Evolutionary conservation across 371 early-diverging fungal species (phyloP), one percentile per base, ranked within the genome.

Genomic region (Mucor indicus): DNA sequence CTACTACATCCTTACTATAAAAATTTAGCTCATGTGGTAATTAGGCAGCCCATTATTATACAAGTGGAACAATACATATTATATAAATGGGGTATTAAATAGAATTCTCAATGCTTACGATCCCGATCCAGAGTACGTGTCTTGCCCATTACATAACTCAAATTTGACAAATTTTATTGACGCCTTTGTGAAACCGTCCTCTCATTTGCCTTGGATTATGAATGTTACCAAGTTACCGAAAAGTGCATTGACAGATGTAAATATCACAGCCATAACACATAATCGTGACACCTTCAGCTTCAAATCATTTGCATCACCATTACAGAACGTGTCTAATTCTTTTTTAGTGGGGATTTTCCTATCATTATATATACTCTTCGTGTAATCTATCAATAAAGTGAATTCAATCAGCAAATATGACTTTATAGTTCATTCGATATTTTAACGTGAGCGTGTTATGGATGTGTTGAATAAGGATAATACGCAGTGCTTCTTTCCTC

Each of bases 51-150:
- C 66, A 12, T 37, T 66, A 1, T n/a, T 61, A 2, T 40, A 23
- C 15, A 30, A 42, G 27, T n/a, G 20, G 16, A 21, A 19, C n/a
- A 49, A 32, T 19, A 42, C 32, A 29, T 53, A 50, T n/a, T 43
- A 31, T 20, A 23, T 69, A 11, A 11, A 49, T 0, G 69, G 69
- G 13, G 30, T 69, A 17, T 38, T 69, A 13, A 65, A 55, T 19
- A 45, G 69, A 12, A 65, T 69, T 4, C 16, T 62, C 17, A 62
- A 65, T 38, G 66, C 62, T n/a, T 54, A 62, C 49, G 69, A 69
- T 45, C 62, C 60, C 8, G 44, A 53, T n/a, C 62, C 69, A 2
- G 36, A 38, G 4, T 49, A 51, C 9, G 31, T 29, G 3, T 54
- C 65, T 2, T 69, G 69, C 24, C 65, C 69, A n/a, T 19, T 69